Percentiles rank a stretch among this genome's conserved stretches.
phyloP scores from a whole-genome alignment of 371 early-diverging fungal species.

The Choanephora cucurbitarum region DNA sequence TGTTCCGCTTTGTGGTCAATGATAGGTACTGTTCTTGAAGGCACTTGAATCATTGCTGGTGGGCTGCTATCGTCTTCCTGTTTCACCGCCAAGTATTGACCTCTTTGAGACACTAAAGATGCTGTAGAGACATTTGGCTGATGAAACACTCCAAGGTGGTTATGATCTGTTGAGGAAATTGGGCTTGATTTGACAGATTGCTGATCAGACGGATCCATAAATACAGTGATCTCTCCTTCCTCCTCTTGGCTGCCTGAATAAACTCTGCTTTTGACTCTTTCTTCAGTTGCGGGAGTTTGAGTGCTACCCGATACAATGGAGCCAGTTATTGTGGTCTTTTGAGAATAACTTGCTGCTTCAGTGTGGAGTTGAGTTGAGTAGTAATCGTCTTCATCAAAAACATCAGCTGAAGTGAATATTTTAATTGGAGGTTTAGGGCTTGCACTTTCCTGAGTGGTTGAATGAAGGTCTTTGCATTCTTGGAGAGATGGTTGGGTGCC shows the following conservation, averaged over 20 bases:
- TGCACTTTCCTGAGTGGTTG: no score
- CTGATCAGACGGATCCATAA: conserved; percentile 14
- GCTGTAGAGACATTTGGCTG: neutral
- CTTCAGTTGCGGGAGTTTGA: neutral
- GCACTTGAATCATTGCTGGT: conserved; percentile 9
- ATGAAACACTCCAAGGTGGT: neutral
- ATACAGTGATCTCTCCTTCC: conserved; percentile 27
- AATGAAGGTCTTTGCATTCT: no score
- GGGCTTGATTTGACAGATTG: neutral
- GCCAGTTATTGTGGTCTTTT: neutral
- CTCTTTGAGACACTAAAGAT: neutral
- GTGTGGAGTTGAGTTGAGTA: conserved; percentile 17
- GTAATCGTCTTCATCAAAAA: conserved; percentile 6
- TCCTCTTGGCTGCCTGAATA: conserved; percentile 6
- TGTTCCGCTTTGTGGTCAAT: conserved; percentile 3
- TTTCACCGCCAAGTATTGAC: neutral
- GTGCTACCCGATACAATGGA: no score
- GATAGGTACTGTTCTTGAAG: conserved; percentile 11
- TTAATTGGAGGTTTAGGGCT: no score
- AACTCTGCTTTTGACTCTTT: conserved; percentile 6
- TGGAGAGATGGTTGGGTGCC: no score
- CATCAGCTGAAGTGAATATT: neutral
- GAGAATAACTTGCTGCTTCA: neutral
- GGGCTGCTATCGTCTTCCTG: neutral
- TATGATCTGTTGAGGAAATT: neutral